These are phyloP conservation scores for Amaranthus tricolor DNA, from an alignment of 179 eudicot genomes.

Conservation along the genomic window DNA sequence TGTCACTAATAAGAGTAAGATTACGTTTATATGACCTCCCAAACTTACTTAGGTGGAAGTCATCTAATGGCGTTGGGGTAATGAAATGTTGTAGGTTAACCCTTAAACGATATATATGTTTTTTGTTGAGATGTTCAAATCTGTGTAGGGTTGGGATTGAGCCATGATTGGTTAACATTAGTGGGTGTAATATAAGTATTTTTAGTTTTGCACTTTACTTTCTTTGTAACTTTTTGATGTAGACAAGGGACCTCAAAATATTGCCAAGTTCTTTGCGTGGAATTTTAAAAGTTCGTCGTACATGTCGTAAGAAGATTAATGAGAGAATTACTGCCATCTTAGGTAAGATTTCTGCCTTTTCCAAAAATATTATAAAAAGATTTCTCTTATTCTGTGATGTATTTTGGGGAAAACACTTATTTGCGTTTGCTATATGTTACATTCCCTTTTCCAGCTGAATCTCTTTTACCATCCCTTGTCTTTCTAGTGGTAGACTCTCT, in stretches of 20 bases:
- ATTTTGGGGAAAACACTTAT: background rate
- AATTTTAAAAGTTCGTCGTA: slow-evolving; percentile 52
- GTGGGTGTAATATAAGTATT: no score
- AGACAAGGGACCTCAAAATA: slow-evolving; percentile 81
- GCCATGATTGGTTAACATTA: no score
- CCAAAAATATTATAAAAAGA: background rate
- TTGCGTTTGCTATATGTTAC: background rate
- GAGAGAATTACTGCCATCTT: slow-evolving; percentile 73
- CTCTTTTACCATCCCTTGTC: no score
- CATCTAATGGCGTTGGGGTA: no score
- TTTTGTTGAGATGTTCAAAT: no score
- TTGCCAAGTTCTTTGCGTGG: slow-evolving; percentile 60
- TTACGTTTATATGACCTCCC: no score
- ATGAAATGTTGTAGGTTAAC: no score
- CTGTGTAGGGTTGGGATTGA: no score
- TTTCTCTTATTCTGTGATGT: background rate
- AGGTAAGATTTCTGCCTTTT: slow-evolving; percentile 35
- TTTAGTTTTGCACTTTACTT: background rate
- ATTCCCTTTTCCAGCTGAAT: background rate
- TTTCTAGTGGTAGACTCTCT: no score
- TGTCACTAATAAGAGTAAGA: no score
- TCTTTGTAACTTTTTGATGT: slow-evolving; percentile 16
- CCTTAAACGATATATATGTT: no score
- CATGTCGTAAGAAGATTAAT: slow-evolving; percentile 69
- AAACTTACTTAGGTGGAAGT: no score